Base-by-base conservation (phyloP, 139 green algal species). In the Trebouxia sp. region DNA sequence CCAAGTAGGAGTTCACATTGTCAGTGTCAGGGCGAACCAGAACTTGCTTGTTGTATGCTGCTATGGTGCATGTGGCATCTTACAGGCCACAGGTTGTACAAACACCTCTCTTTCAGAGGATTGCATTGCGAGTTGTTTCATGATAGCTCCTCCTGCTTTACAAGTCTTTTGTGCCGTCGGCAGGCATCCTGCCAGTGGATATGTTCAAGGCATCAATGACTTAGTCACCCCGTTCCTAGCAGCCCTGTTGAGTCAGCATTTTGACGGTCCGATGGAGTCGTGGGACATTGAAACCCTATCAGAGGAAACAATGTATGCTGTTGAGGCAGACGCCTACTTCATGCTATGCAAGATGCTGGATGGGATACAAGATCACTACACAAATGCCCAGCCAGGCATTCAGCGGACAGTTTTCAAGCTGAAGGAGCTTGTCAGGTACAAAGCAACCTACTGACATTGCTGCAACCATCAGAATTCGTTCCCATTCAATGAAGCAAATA, bases 151-250 rank as follows among this genome's bases (percentile, higher is more conserved):
- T 58, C 15, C 14, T 14, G 48, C 48, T 58, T 17, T n/a, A 69
- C 3, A 22, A 37, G 17, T 3, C 1, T 35, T 10, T 17, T 32
- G 17, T 8, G 56, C 56, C 4, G 14, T 24, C 0, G 80, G 77
- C 87, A 96, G 92, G 75, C 94, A 98, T 85, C 94, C 95, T 7
- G 93, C 92, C 62, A 97, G 92, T 83, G 93, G 94, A 1, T 98
- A 98, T 76, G 94, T 98, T 72, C 96, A 99, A 84, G 96, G 96
- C 82, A 97, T 99, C 88, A 99, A 99, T 81, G 96, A 99, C 85
- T 83, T 99, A 69, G 93, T 96, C 7, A 98, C 95, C 20, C 96
- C 96, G 47, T 99, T 99, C 85, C 84, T 99, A 62, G 87, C 89
- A 3, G 89, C 98, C 1, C 98, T 99, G 84, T 80, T 97, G 55